Conservation (phyloP, 352 stramenopile species). For the Globisporangium acanthophoron region DNA sequence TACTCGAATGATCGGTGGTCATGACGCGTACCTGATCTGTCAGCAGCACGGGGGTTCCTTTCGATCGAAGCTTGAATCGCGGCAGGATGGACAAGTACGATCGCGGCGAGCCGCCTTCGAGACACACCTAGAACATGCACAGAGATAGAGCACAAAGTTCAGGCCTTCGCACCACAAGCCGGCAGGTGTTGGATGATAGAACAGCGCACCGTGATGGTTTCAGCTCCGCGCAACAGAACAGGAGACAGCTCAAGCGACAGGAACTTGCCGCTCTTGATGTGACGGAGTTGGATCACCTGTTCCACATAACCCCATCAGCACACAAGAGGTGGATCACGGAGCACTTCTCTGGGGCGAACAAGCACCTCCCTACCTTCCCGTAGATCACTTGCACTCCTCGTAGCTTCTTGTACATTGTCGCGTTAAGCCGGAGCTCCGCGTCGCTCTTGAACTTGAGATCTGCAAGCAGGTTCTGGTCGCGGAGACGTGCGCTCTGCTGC, state of each 20-base stretch:
- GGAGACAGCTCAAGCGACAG: slow-evolving; percentile 39
- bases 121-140: slow-evolving; percentile 29
- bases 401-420: slow-evolving; percentile 67
- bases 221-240: slow-evolving; percentile 43
- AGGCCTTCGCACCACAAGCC: too few species aligned
- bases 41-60: slow-evolving; percentile 54
- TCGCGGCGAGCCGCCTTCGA: slow-evolving; percentile 36
- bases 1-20: too few species aligned
- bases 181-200: background rate
- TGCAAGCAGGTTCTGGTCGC: slow-evolving; percentile 22
- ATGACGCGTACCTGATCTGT: slow-evolving; percentile 47
- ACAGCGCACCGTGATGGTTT: slow-evolving; percentile 36
- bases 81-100: slow-evolving; percentile 51
- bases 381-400: slow-evolving; percentile 57
- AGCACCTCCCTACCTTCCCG: slow-evolving; percentile 36
- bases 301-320: background rate
- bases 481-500: slow-evolving; percentile 7
- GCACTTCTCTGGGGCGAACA: background rate
- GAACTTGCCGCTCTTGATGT: slow-evolving; percentile 58
- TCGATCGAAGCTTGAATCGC: slow-evolving; percentile 60
- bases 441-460: slow-evolving; percentile 71
- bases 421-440: slow-evolving; percentile 57
- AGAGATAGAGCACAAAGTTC: background rate
- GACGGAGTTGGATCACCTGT: slow-evolving; percentile 53
- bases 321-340: background rate